Evolutionary conservation across 441 rosid genomes (phyloP).

Genomic region (Gossypium davidsonii): DNA sequence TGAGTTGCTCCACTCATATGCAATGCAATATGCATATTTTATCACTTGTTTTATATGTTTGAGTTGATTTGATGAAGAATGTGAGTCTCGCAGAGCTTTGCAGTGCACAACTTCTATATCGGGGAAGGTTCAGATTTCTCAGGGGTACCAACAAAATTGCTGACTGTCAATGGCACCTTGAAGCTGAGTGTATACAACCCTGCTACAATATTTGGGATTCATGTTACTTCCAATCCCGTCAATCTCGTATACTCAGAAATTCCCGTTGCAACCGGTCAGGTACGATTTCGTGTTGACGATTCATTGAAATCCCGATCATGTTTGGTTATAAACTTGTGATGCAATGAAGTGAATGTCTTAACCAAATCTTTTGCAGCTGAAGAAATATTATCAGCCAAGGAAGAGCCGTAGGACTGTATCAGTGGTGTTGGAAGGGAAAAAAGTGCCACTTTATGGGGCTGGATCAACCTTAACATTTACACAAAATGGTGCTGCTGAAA

Average conservation of each 20-base stretch:
- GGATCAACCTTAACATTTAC: conserved; percentile 56
- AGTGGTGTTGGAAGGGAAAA: conserved; percentile 51
- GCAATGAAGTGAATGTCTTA: neutral
- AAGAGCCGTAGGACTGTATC: conserved; percentile 62
- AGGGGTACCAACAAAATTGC: conserved; percentile 72
- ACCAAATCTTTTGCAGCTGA: conserved; percentile 48
- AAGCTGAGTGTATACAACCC: conserved; percentile 65
- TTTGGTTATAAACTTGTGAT: neutral
- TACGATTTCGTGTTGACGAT: conserved; percentile 8
- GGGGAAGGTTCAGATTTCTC: conserved; percentile 86
- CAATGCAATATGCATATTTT: neutral
- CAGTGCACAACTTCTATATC: conserved; percentile 49
- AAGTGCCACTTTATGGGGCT: conserved; percentile 89
- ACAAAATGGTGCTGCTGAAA: conserved; percentile 38
- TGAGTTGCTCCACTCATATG: too few relatives aligned
- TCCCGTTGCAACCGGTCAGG: conserved; percentile 79
- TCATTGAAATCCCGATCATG: neutral
- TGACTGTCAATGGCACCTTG: conserved; percentile 63
- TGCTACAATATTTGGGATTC: conserved; percentile 80
- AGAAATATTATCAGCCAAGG: conserved; percentile 79
- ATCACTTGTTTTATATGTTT: neutral
- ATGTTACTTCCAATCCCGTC: conserved; percentile 65
- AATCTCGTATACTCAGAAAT: conserved; percentile 62
- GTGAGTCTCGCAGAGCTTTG: conserved; percentile 48
- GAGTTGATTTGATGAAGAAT: neutral